These are phyloP conservation scores for Acanthamoeba divionensis DNA, from an alignment of 208 protist genomes.

Conservation along the genomic window DNA sequence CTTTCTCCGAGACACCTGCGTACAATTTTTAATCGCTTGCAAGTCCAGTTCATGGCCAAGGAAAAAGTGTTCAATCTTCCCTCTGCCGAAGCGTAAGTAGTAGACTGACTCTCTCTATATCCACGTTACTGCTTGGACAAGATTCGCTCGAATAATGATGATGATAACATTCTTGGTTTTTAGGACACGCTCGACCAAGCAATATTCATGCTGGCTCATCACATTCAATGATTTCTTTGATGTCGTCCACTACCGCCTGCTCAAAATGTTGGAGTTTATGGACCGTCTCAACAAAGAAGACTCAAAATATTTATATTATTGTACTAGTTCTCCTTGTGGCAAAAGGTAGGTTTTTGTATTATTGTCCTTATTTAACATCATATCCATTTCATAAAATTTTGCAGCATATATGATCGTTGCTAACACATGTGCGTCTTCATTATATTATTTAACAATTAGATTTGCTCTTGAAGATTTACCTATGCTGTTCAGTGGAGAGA, in stretches of 20 bases:
- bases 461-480: not conserved
- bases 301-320: conserved; percentile 9
- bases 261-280: conserved; percentile 45
- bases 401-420: too few relatives aligned
- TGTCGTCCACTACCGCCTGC: not conserved
- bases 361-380: too few relatives aligned
- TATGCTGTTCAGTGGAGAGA: not conserved
- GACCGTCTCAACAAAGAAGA: not conserved
- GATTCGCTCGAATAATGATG: too few relatives aligned
- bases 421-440: too few relatives aligned
- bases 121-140: too few relatives aligned
- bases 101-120: too few relatives aligned
- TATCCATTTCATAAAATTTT: too few relatives aligned
- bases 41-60: not conserved
- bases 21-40: not conserved
- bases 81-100: not conserved
- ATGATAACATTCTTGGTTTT: too few relatives aligned
- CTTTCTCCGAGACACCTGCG: not conserved
- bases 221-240: conserved; percentile 43
- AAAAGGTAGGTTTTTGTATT: not conserved
- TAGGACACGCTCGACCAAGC: conserved; percentile 16
- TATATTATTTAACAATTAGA: not conserved
- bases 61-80: not conserved
- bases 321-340: conserved; percentile 2
- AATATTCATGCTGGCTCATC: conserved; percentile 49